These are phyloP conservation scores for Candolleomyces efflorescens DNA, from an alignment of 768 basidiomycete genomes.

Conservation along the genomic window DNA sequence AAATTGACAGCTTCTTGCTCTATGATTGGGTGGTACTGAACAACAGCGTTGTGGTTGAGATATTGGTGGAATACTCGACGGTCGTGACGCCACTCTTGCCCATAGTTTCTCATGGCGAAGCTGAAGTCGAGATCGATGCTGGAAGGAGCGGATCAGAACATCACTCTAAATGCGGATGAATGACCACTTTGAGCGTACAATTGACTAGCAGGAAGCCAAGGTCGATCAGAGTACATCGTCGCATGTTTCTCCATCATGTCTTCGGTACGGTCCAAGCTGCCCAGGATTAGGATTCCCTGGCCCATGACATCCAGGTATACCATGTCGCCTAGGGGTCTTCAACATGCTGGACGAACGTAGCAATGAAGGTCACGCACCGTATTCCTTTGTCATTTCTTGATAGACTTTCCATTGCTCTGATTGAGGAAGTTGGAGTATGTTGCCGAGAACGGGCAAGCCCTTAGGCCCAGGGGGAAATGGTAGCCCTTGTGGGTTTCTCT, in stretches of 20 bases:
- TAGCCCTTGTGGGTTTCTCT: neutral
- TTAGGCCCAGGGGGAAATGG: slow-evolving; percentile 16
- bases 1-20: slow-evolving; percentile 18
- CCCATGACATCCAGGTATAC: slow-evolving; percentile 11
- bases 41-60: slow-evolving; percentile 19
- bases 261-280: neutral
- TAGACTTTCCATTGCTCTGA: slow-evolving; percentile 18
- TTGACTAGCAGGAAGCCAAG: neutral
- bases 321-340: slow-evolving; percentile 9
- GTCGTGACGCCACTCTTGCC: slow-evolving; percentile 22
- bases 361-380: slow-evolving; percentile 4
- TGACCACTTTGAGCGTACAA: neutral
- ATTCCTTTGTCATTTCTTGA: slow-evolving; percentile 17
- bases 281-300: slow-evolving; percentile 8
- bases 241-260: slow-evolving; percentile 14
- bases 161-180: neutral
- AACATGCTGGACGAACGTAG: too few relatives aligned
- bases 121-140: slow-evolving; percentile 15
- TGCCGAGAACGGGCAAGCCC: slow-evolving; percentile 17
- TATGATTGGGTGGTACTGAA: slow-evolving; percentile 21
- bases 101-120: slow-evolving; percentile 25
- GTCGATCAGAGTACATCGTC: slow-evolving; percentile 10
- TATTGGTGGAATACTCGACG: slow-evolving; percentile 22
- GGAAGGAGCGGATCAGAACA: neutral
- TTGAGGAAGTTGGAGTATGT: slow-evolving; percentile 21